Evolutionary conservation across 208 protist species (phyloP).

Genomic region (Balamuthia mandrillaris): DNA sequence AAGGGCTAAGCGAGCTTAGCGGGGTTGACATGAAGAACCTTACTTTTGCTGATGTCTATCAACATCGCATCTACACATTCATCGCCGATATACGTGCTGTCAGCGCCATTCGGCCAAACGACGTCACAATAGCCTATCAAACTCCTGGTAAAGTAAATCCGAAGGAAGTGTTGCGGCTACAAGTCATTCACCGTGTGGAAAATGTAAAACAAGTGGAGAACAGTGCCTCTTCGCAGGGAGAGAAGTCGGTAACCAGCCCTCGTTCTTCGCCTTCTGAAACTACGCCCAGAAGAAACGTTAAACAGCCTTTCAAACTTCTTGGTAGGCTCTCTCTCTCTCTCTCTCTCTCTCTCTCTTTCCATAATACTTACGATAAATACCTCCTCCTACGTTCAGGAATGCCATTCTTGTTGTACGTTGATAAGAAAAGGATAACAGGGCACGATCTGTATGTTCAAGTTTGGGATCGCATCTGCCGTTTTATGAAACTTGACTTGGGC

Average conservation of each 20-base stretch:
- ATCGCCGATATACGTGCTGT: not conserved
- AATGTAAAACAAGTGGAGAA: too few relatives aligned
- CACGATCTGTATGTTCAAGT: not conserved
- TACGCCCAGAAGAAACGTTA: too few relatives aligned
- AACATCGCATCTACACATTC: not conserved
- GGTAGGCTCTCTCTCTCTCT: too few relatives aligned
- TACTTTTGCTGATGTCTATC: not conserved
- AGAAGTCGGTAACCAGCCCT: too few relatives aligned
- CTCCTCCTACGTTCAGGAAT: not conserved
- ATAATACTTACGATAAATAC: not conserved
- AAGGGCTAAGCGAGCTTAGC: not conserved
- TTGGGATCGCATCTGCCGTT: not conserved
- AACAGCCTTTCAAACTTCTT: too few relatives aligned
- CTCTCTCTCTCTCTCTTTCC: too few relatives aligned
- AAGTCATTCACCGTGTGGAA: not conserved
- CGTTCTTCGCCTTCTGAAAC: too few relatives aligned
- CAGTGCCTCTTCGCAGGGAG: too few relatives aligned
- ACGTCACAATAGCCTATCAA: not conserved
- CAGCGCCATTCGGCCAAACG: not conserved
- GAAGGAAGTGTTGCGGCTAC: not conserved
- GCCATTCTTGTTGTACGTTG: not conserved
- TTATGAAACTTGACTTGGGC: not conserved
- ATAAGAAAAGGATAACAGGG: not conserved
- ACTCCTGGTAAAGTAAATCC: not conserved
- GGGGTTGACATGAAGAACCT: not conserved